Conservation (phyloP, 306 rosid genomes). For the Chamaecrista fasciculata region DNA sequence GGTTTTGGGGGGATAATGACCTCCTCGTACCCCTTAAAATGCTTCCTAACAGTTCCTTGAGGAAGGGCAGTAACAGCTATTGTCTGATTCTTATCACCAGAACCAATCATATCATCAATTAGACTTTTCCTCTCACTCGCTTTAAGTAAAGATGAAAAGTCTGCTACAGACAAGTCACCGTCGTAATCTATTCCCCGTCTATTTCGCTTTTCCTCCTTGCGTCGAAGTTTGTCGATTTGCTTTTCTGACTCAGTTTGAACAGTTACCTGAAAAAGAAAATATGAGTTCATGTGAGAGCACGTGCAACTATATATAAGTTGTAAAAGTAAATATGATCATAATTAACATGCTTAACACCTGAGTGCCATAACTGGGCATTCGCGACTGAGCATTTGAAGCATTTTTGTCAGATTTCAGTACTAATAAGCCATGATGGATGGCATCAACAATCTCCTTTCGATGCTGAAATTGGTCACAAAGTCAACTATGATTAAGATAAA, state of each 20-base stretch:
- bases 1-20: constrained; percentile 82
- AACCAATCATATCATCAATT: constrained; percentile 71
- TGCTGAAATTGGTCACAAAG: constrained; percentile 50
- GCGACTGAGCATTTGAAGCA: constrained; percentile 69
- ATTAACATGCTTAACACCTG: constrained; percentile 54
- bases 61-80: constrained; percentile 83
- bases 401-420: constrained; percentile 68
- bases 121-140: constrained; percentile 78
- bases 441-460: constrained; percentile 76
- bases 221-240: constrained; percentile 95
- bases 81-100: constrained; percentile 59
- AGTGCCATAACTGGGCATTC: constrained; percentile 96
- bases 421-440: constrained; percentile 71
- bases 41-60: constrained; percentile 87
- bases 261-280: constrained; percentile 58
- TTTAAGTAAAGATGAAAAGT: constrained; percentile 76
- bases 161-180: constrained; percentile 60
- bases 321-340: constrained; percentile 15
- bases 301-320: constrained; percentile 19
- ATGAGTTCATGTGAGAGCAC: constrained; percentile 9
- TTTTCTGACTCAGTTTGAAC: constrained; percentile 86
- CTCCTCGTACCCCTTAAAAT: constrained; percentile 82
- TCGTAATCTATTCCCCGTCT: constrained; percentile 77
- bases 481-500: constrained; percentile 21
- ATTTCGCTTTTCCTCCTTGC: constrained; percentile 88